phyloP scores from a whole-genome alignment of 2,329 filamentous ascomycete species.

The Ascochyta rabiei region DNA sequence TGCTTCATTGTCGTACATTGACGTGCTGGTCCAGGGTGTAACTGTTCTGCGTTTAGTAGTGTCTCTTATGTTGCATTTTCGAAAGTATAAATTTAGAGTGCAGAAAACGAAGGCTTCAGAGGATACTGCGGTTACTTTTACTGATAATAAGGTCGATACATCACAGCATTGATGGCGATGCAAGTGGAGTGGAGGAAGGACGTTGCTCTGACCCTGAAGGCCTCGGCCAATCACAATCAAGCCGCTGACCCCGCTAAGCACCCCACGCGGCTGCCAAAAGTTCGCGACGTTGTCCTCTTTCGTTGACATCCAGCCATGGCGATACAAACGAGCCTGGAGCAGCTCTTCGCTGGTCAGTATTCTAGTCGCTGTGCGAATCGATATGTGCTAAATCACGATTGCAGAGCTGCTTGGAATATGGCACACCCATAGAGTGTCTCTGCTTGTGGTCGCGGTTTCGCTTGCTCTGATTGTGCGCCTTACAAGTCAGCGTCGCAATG shows the following conservation, averaged over 20 bases:
- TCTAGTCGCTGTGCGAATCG: neutral
- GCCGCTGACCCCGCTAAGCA: conserved; percentile 16
- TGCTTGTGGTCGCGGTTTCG: conserved; percentile 41
- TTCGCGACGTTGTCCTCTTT: conserved; percentile 1
- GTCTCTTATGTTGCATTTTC: too few species aligned
- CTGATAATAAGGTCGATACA: neutral
- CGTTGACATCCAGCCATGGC: conserved; percentile 9
- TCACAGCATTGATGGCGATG: neutral
- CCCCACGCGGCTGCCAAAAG: conserved; percentile 17
- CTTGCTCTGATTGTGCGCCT: conserved; percentile 40
- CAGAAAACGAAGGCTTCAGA: too few species aligned
- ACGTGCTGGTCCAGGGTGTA: too few species aligned
- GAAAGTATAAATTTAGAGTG: neutral
- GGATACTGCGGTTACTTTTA: neutral
- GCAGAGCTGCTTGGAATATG: conserved; percentile 46
- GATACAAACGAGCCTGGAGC: conserved; percentile 6
- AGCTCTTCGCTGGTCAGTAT: conserved; percentile 14
- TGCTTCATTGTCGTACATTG: too few species aligned
- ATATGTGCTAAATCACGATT: neutral
- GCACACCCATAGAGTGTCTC: conserved; percentile 44
- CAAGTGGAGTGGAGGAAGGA: neutral
- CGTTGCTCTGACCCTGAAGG: neutral
- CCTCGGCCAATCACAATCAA: conserved; percentile 4
- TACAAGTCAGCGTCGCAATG: conserved; percentile 32
- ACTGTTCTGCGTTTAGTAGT: too few species aligned